A percentile compares a stretch with the other conserved stretches of the same genome.
These are phyloP conservation scores for Lasiodiplodia hormozganensis DNA, from an alignment of 2,329 filamentous ascomycete species.

Conservation along the genomic window DNA sequence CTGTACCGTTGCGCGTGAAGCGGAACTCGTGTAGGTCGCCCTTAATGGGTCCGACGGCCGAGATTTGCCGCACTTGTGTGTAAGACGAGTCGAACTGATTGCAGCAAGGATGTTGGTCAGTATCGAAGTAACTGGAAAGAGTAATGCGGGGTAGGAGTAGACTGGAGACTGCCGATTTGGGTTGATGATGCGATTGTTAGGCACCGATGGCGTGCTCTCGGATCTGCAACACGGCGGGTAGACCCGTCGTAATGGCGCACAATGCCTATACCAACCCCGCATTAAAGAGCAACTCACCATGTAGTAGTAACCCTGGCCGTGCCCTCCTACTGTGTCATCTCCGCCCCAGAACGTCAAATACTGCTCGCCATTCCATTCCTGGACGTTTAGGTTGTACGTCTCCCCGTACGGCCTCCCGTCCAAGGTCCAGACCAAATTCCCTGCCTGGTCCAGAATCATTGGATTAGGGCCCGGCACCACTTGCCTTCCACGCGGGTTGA, in stretches of 20 bases:
- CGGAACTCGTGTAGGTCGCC: conserved; percentile 54
- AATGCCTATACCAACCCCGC: conserved; percentile 26
- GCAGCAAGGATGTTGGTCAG: conserved; percentile 3
- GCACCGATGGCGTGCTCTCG: conserved; percentile 25
- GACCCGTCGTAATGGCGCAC: conserved; percentile 29
- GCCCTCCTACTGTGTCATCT: conserved; percentile 40
- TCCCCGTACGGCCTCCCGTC: conserved; percentile 36
- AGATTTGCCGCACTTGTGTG: conserved; percentile 31
- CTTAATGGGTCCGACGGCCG: conserved; percentile 34
- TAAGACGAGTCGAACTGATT: conserved; percentile 32
- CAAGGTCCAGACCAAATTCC: conserved; percentile 44
- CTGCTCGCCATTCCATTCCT: conserved; percentile 43
- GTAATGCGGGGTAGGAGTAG: neutral
- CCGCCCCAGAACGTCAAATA: conserved; percentile 51
- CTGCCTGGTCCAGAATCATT: conserved; percentile 44
- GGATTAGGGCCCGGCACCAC: conserved; percentile 38
- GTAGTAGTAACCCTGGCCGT: conserved; percentile 44
- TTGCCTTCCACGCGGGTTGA: conserved; percentile 31
- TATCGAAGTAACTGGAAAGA: neutral
- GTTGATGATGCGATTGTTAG: conserved; percentile 17
- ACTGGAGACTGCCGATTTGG: neutral
- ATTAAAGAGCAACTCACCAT: conserved; percentile 36
- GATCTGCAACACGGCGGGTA: conserved; percentile 19
- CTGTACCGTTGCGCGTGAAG: conserved; percentile 52
- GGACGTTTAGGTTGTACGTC: conserved; percentile 40